Conservation (phyloP, 1,284 basidiomycete species). For the Austropuccinia psidii region DNA sequence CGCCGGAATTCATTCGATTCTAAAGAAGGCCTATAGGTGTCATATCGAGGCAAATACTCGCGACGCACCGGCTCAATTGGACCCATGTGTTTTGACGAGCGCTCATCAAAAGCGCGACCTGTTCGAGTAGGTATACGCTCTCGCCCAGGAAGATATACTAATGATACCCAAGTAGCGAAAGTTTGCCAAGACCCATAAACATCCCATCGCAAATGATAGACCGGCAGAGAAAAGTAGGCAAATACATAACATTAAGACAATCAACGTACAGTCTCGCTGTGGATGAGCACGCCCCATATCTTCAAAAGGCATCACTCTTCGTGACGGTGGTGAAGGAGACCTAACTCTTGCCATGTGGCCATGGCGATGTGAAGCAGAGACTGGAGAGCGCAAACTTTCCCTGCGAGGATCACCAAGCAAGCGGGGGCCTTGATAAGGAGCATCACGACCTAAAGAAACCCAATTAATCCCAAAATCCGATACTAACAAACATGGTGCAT, state of each 20-base stretch:
- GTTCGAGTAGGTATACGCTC: not conserved
- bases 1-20: not conserved
- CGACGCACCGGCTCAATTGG: not conserved
- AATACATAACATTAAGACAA: too few relatives aligned
- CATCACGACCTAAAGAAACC: not conserved
- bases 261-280: slow-evolving; percentile 4
- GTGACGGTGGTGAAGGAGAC: slow-evolving; percentile 10
- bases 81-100: not conserved
- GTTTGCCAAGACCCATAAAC: too few relatives aligned
- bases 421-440: not conserved
- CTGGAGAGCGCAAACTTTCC: slow-evolving; percentile 7
- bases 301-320: not conserved
- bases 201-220: too few relatives aligned
- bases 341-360: not conserved
- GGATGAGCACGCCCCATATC: not conserved
- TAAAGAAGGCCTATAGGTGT: slow-evolving; percentile 17
- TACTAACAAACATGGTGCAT: not conserved
- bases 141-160: slow-evolving; percentile 19
- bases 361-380: slow-evolving; percentile 5
- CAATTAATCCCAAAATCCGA: not conserved
- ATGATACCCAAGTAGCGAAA: too few relatives aligned
- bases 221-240: too few relatives aligned
- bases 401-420: not conserved
- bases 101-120: not conserved
- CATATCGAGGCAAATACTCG: not conserved